phyloP scores from a whole-genome alignment of 116 monocot species.

The Dioscorea cayenensis region DNA sequence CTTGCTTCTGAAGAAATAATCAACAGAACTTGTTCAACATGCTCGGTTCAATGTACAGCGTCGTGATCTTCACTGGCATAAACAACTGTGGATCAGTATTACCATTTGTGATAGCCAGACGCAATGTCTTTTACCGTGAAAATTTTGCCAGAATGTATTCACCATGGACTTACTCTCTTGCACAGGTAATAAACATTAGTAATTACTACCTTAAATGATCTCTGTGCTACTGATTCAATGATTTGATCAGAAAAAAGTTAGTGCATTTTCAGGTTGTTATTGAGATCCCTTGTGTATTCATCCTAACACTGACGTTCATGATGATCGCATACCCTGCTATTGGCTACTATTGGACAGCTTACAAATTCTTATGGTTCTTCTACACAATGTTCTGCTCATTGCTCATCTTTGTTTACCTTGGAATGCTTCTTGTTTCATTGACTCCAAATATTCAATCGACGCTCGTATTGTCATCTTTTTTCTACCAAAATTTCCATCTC shows the following conservation, averaged over 20 bases:
- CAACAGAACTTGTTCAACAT: slow-evolving; percentile 62
- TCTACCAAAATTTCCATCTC: slow-evolving; percentile 29
- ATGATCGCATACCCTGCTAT: slow-evolving; percentile 48
- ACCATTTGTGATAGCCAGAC: slow-evolving; percentile 51
- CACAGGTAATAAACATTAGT: slow-evolving; percentile 40
- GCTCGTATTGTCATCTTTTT: slow-evolving; percentile 23
- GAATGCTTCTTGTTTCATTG: slow-evolving; percentile 49
- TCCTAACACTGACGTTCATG: slow-evolving; percentile 14
- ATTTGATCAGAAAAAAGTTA: neutral
- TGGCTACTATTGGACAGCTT: slow-evolving; percentile 38
- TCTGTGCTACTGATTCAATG: neutral
- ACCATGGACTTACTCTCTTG: slow-evolving; percentile 58
- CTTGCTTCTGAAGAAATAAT: too few species aligned
- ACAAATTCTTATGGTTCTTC: slow-evolving; percentile 45
- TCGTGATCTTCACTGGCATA: slow-evolving; percentile 37
- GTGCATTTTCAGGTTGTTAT: neutral
- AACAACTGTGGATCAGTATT: slow-evolving; percentile 39
- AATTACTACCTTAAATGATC: too few species aligned
- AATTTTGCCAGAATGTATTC: slow-evolving; percentile 89
- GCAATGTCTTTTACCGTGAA: slow-evolving; percentile 61
- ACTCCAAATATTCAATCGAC: slow-evolving; percentile 44
- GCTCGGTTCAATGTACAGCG: slow-evolving; percentile 50
- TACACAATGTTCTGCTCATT: slow-evolving; percentile 47
- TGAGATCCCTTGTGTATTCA: neutral
- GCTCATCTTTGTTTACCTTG: slow-evolving; percentile 45